A percentile compares a stretch with the other conserved stretches of the same genome.
phyloP scores from a whole-genome alignment of 345 rosid genomes.

The Physaria fendleri region DNA sequence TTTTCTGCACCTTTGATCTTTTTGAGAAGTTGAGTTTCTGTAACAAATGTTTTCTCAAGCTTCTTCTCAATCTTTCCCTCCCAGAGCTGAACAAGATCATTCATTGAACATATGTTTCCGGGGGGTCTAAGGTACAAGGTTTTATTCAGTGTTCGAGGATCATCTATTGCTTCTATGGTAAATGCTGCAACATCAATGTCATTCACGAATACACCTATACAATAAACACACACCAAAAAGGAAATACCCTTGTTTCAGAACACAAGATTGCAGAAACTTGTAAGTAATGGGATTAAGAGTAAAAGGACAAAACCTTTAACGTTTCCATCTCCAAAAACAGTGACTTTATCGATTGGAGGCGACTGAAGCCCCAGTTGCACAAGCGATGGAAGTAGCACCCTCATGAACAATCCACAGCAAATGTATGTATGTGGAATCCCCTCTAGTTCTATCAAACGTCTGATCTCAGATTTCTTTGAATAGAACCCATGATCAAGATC shows the following conservation, averaged over 20 bases:
- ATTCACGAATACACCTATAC: slow-evolving; percentile 23
- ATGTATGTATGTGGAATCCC: slow-evolving; percentile 63
- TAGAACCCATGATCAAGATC: slow-evolving; percentile 58
- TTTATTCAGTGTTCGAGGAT: slow-evolving; percentile 63
- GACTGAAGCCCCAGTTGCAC: slow-evolving; percentile 57
- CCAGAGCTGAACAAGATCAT: slow-evolving; percentile 59
- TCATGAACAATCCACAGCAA: slow-evolving; percentile 61
- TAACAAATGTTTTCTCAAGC: slow-evolving; percentile 42
- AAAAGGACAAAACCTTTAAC: slow-evolving; percentile 43
- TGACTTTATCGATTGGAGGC: slow-evolving; percentile 61
- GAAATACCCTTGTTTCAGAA: not conserved
- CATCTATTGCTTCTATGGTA: slow-evolving; percentile 56
- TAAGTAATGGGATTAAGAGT: not conserved
- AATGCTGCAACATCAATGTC: slow-evolving; percentile 53
- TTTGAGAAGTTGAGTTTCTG: slow-evolving; percentile 51
- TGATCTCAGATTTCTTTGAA: slow-evolving; percentile 50
- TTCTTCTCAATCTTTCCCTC: slow-evolving; percentile 52
- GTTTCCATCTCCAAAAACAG: slow-evolving; percentile 64
- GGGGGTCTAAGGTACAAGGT: slow-evolving; percentile 48
- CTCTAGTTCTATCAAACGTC: slow-evolving; percentile 56
- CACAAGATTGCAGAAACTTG: not conserved
- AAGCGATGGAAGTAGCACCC: slow-evolving; percentile 61
- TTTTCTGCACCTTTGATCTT: slow-evolving; percentile 49
- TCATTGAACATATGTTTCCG: slow-evolving; percentile 45
- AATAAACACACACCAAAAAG: not conserved